Evolutionary conservation across 441 rosid species (phyloP), one percentile per base, ranked within the genome.

Genomic region (Syzygium syzygioides): DNA sequence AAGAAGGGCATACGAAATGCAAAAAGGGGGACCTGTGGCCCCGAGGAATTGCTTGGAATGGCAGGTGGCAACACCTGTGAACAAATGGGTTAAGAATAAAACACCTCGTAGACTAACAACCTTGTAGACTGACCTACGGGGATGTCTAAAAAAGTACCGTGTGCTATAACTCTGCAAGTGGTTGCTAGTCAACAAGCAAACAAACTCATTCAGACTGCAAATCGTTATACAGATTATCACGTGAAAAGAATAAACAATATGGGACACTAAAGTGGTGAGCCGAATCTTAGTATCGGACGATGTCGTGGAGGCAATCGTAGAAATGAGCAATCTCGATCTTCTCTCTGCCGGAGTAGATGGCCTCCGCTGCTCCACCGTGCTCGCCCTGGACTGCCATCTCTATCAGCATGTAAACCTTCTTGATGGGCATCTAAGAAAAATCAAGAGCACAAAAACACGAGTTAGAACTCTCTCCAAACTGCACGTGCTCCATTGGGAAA

Each of bases 381-480:
- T 95, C 96, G 84, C 98, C 99, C 88, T 96, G 98, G 37, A 96
- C 99, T 32, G 98, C 99, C 99, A 95, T 98, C 90, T 98, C 98
- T n/a, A 95, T 89, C 94, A 95, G 87, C 96, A 93, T 94, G 91
- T 97, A 97, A 30, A 96, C 93, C 94, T 96, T 96, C 95, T 97
- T 97, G 95, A 96, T 96, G 55, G 99, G 96, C 95, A 96, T 96
- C 98, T 97, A 88, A 55, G 56, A 54, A 87, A 79, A 62, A n/a
- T 68, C 56, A 19, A 0, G 45, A 25, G 12, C 28, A 14, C 84
- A 52, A 7, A 30, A 64, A 37, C 71, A 0, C 14, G 20, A 34
- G 23, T 68, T 68, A 34, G 14, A 34, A 66, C 20, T 64, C 37
- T 15, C 20, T 64, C 71, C 19, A 57, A 56, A 23, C 60, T 57